A percentile compares a stretch with the other conserved stretches of the same genome.
Conservation (phyloP, 1,284 basidiomycete genomes). For the Earliella scabrosa region DNA sequence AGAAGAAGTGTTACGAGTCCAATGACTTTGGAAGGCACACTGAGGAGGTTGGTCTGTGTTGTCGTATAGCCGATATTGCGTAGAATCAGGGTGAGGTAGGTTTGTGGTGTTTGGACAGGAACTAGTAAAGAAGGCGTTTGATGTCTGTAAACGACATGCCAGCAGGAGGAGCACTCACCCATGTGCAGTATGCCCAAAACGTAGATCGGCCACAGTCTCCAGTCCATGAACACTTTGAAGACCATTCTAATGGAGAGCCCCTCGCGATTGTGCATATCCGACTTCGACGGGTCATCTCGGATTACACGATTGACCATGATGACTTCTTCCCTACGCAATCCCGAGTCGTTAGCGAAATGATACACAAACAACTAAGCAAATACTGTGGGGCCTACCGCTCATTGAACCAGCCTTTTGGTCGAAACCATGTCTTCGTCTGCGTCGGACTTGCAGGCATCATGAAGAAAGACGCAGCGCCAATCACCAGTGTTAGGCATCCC, state of each 20-base stretch:
- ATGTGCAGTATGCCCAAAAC: conserved; percentile 48
- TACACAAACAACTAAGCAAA: conserved; percentile 49
- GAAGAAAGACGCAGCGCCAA: conserved; percentile 69
- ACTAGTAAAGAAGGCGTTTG: conserved; percentile 48
- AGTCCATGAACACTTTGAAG: conserved; percentile 62
- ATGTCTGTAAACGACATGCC: conserved; percentile 48
- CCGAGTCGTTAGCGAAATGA: not conserved
- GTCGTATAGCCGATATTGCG: conserved; percentile 65
- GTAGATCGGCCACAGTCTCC: conserved; percentile 75
- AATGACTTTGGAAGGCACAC: conserved; percentile 52
- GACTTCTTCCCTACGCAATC: conserved; percentile 36
- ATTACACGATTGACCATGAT: conserved; percentile 61
- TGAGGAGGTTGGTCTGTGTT: conserved; percentile 63
- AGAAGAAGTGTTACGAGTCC: conserved; percentile 45
- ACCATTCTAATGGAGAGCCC: conserved; percentile 58
- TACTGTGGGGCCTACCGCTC: conserved; percentile 34
- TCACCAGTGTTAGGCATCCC: conserved; percentile 52
- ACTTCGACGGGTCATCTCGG: conserved; percentile 74
- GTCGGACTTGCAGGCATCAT: conserved; percentile 73
- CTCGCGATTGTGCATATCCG: conserved; percentile 82
- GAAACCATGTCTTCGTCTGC: conserved; percentile 68
- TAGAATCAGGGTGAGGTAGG: conserved; percentile 67
- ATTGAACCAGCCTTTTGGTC: conserved; percentile 75
- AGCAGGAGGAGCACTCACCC: conserved; percentile 26
- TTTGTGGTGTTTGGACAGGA: conserved; percentile 50